Percentiles rank a stretch among this genome's conserved stretches.
These are phyloP conservation scores for Trametes cingulata DNA, from an alignment of 768 basidiomycete species.

Conservation along the genomic window DNA sequence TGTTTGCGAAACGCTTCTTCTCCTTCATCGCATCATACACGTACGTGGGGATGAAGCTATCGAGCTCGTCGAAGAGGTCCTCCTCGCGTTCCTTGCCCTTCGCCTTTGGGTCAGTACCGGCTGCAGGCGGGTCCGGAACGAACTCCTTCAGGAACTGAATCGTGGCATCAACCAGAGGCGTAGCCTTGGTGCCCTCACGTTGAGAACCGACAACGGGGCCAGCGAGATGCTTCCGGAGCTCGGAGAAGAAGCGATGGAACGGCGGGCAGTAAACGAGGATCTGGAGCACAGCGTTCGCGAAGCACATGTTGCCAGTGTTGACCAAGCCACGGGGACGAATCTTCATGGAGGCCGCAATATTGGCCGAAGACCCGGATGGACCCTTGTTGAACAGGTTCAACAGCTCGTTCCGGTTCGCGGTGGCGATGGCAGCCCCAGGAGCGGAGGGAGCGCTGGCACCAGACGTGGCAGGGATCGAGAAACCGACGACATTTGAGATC, in stretches of 20 bases:
- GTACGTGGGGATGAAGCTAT: conserved; percentile 81
- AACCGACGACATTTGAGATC: conserved; percentile 69
- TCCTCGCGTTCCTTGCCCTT: conserved; percentile 44
- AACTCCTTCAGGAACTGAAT: conserved; percentile 82
- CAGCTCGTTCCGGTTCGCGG: conserved; percentile 48
- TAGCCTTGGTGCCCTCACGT: conserved; percentile 35
- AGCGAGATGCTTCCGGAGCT: conserved; percentile 59
- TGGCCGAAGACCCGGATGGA: conserved; percentile 25
- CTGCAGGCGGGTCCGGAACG: conserved; percentile 31
- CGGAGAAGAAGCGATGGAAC: conserved; percentile 76
- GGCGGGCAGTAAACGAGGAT: conserved; percentile 87
- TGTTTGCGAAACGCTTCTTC: conserved; percentile 90
- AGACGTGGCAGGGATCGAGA: conserved; percentile 57
- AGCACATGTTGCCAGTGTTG: conserved; percentile 97
- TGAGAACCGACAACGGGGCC: conserved; percentile 33
- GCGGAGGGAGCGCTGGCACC: conserved; percentile 27
- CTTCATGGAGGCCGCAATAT: conserved; percentile 18
- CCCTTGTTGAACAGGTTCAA: conserved; percentile 53
- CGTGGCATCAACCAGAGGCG: conserved; percentile 68
- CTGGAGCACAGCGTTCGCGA: conserved; percentile 93
- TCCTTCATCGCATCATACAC: conserved; percentile 93
- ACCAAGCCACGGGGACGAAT: conserved; percentile 80
- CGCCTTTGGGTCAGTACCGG: conserved; percentile 33
- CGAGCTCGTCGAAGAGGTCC: conserved; percentile 52
- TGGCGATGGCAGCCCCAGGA: conserved; percentile 26